These are phyloP conservation scores for Marchantia paleacea DNA, from an alignment of 225 moss, liverwort and hornwort genomes.

Conservation along the genomic window DNA sequence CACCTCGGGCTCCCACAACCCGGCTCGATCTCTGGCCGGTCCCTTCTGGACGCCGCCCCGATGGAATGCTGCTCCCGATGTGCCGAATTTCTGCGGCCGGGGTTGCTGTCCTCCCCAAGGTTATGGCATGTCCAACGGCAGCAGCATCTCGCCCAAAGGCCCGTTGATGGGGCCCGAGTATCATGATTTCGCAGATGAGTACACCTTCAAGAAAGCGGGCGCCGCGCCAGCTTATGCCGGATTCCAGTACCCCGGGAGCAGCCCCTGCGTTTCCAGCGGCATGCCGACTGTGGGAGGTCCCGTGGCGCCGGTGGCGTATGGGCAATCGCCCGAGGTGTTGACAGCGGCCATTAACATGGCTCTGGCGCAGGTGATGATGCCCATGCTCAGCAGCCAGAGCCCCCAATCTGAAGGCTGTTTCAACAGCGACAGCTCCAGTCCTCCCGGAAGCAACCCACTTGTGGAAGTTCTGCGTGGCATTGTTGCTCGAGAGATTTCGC, in stretches of 20 bases:
- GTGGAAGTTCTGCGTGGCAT: slow-evolving; percentile 68
- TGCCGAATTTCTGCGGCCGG: slow-evolving; percentile 64
- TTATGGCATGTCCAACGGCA: slow-evolving; percentile 33
- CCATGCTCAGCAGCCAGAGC: slow-evolving; percentile 53
- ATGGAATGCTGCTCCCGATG: slow-evolving; percentile 53
- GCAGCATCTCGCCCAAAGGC: slow-evolving; percentile 62
- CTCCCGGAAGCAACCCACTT: slow-evolving; percentile 36
- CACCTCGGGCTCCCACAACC: slow-evolving; percentile 27
- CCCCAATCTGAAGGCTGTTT: slow-evolving; percentile 37
- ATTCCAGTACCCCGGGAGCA: not conserved
- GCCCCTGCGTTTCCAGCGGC: not conserved
- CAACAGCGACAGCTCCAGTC: slow-evolving; percentile 19
- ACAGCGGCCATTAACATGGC: slow-evolving; percentile 68
- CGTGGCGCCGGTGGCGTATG: not conserved
- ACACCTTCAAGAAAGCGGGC: slow-evolving; percentile 12
- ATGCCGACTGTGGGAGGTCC: not conserved
- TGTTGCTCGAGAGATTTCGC: slow-evolving; percentile 66
- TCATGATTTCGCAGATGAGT: slow-evolving; percentile 51
- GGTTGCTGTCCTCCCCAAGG: slow-evolving; percentile 66
- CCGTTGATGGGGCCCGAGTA: slow-evolving; percentile 83
- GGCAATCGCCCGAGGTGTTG: slow-evolving; percentile 49
- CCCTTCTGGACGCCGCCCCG: slow-evolving; percentile 24
- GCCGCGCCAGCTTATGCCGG: not conserved
- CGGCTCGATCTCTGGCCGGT: slow-evolving; percentile 38
- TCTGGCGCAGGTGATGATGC: slow-evolving; percentile 65